These are phyloP conservation scores for Lenzites betulinus DNA, from an alignment of 768 basidiomycete genomes.

Conservation along the genomic window DNA sequence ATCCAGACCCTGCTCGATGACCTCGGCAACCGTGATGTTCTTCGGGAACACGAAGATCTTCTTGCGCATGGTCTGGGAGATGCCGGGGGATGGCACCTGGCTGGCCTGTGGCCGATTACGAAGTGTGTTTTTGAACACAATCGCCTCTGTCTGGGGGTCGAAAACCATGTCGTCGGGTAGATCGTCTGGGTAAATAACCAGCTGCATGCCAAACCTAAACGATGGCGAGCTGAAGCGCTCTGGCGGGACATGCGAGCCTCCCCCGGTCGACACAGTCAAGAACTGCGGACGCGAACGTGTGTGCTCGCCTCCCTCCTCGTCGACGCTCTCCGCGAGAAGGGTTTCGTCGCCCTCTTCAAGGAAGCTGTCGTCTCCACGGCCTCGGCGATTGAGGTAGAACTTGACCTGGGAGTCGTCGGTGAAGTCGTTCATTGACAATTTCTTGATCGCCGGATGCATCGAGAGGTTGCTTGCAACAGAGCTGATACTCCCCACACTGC, in stretches of 20 bases:
- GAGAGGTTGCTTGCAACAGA: slow-evolving; percentile 91
- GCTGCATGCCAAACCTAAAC: slow-evolving; percentile 80
- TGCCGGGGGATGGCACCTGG: slow-evolving; percentile 47
- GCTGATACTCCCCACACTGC: slow-evolving; percentile 90
- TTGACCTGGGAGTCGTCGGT: slow-evolving; percentile 97
- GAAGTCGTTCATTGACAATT: slow-evolving; percentile 95
- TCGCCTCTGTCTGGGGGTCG: slow-evolving; percentile 90
- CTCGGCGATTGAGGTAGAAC: slow-evolving; percentile 84
- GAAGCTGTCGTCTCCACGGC: slow-evolving; percentile 45
- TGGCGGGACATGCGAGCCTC: slow-evolving; percentile 50
- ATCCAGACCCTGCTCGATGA: slow-evolving; percentile 90
- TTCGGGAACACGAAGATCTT: slow-evolving; percentile 92
- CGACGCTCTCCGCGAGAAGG: slow-evolving; percentile 40
- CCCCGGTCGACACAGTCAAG: slow-evolving; percentile 43
- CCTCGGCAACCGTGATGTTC: slow-evolving; percentile 95
- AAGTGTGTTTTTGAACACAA: slow-evolving; percentile 82
- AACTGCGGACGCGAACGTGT: slow-evolving; percentile 35
- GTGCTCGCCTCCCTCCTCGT: slow-evolving; percentile 31
- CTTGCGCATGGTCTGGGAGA: slow-evolving; percentile 63
- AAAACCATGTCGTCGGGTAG: slow-evolving; percentile 95
- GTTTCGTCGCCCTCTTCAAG: slow-evolving; percentile 45
- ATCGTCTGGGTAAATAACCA: slow-evolving; percentile 87
- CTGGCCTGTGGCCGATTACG: slow-evolving; percentile 51
- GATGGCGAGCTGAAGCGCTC: slow-evolving; percentile 85
- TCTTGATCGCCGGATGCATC: slow-evolving; percentile 94